Conservation (phyloP, 2,329 filamentous ascomycete species). For the Pezicula neosporulosa region DNA sequence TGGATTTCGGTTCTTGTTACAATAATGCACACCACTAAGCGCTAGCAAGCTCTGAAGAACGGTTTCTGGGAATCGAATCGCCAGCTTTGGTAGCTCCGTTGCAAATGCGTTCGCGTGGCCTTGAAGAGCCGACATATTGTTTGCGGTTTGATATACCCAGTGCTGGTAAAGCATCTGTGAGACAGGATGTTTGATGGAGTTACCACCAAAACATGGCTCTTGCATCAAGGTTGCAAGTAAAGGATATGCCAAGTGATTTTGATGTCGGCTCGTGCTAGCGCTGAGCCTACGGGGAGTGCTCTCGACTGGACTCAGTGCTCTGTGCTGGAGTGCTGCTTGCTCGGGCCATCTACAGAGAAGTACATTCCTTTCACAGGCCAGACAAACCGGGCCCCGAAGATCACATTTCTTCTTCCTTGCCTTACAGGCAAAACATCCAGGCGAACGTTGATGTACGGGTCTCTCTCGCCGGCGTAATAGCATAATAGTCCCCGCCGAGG, state of each 20-base stretch:
- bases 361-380: neutral
- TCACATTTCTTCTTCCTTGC: constrained; percentile 1
- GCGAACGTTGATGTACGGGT: neutral
- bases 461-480: too few species aligned
- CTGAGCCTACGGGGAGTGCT: too few species aligned
- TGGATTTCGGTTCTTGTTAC: neutral
- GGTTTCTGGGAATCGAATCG: neutral
- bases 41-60: neutral
- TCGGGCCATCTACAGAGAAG: neutral
- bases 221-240: too few species aligned
- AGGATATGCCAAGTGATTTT: too few species aligned
- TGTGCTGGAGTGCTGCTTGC: too few species aligned
- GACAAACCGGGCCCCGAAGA: neutral
- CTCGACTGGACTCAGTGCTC: too few species aligned
- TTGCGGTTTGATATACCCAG: neutral
- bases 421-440: neutral
- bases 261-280: too few species aligned
- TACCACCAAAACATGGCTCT: neutral
- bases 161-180: neutral
- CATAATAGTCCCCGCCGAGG: too few species aligned
- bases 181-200: neutral
- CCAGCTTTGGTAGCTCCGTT: neutral
- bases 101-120: neutral
- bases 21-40: constrained; percentile 1
- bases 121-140: neutral